Conservation (phyloP, 768 basidiomycete genomes). For the Collybia sordida region DNA sequence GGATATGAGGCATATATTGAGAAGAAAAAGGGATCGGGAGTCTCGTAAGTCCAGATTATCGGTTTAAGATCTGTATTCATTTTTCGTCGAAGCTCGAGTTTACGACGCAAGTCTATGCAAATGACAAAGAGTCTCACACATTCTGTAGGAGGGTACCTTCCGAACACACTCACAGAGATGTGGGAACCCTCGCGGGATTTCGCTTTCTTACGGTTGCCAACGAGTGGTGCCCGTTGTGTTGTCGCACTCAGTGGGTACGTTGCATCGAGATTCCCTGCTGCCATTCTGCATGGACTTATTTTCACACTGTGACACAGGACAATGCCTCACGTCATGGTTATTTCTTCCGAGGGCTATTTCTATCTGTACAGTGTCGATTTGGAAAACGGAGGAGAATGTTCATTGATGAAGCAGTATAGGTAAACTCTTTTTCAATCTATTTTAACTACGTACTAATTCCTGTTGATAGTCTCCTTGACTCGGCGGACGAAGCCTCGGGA, state of each 20-base stretch:
- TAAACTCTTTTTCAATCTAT: conserved; percentile 14
- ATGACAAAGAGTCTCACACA: conserved; percentile 73
- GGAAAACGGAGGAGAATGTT: conserved; percentile 94
- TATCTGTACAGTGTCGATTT: conserved; percentile 96
- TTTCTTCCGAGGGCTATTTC: conserved; percentile 93
- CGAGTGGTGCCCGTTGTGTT: conserved; percentile 75
- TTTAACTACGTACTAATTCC: background rate
- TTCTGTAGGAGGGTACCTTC: conserved; percentile 84
- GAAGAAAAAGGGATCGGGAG: conserved; percentile 62
- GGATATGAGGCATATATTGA: conserved; percentile 89
- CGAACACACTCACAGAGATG: conserved; percentile 88
- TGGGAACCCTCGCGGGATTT: conserved; percentile 98
- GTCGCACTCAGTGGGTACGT: conserved; percentile 88
- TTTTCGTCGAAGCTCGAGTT: conserved; percentile 36
- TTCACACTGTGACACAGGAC: conserved; percentile 47
- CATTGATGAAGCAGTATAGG: conserved; percentile 93
- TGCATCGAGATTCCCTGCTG: background rate
- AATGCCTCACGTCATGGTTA: conserved; percentile 95
- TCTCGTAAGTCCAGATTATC: conserved; percentile 46
- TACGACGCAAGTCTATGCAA: conserved; percentile 71
- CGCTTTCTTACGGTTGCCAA: conserved; percentile 83
- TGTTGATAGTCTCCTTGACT: conserved; percentile 29
- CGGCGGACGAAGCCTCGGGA: conserved; percentile 24
- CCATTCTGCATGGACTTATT: background rate
- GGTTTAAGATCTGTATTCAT: background rate